Percentiles rank a stretch among this genome's conserved stretches.
phyloP scores from a whole-genome alignment of 768 basidiomycete genomes.

The Punctularia strigosozonata region DNA sequence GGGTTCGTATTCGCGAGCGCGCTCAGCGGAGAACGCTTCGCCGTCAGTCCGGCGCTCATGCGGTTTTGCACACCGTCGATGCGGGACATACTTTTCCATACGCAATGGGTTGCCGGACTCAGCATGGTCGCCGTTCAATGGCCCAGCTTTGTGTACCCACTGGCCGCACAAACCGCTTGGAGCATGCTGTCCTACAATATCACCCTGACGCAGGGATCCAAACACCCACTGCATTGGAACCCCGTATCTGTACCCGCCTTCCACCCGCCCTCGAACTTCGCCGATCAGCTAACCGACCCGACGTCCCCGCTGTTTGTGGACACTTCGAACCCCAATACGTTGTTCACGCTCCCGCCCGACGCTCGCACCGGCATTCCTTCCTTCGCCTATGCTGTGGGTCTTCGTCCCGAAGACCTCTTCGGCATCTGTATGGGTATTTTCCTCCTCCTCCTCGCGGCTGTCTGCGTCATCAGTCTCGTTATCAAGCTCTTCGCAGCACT shows the following conservation, averaged over 20 bases:
- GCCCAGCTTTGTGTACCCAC: constrained; percentile 90
- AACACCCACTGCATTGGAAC: constrained; percentile 46
- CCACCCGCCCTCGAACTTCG: constrained; percentile 58
- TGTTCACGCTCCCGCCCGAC: constrained; percentile 59
- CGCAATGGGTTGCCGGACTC: constrained; percentile 83
- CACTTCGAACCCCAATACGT: constrained; percentile 47
- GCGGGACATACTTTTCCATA: constrained; percentile 86
- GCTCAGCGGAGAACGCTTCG: constrained; percentile 82
- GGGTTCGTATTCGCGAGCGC: constrained; percentile 89
- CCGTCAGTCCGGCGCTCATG: constrained; percentile 75
- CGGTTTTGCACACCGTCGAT: constrained; percentile 88
- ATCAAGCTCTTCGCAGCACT: constrained; percentile 65
- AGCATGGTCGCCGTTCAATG: constrained; percentile 93
- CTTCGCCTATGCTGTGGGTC: constrained; percentile 76
- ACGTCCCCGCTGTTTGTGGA: constrained; percentile 74
- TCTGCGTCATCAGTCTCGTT: constrained; percentile 55
- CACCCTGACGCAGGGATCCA: constrained; percentile 41
- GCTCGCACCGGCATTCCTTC: constrained; percentile 62
- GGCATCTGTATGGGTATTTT: constrained; percentile 75
- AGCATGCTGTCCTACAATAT: constrained; percentile 73
- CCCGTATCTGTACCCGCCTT: constrained; percentile 46
- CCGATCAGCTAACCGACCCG: constrained; percentile 58
- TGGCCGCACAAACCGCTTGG: constrained; percentile 84
- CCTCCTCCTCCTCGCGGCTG: constrained; percentile 62
- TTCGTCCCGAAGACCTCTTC: constrained; percentile 76